Conservation (phyloP, 202 grass and related monocot genomes). For the Hordeum pubiflorum region DNA sequence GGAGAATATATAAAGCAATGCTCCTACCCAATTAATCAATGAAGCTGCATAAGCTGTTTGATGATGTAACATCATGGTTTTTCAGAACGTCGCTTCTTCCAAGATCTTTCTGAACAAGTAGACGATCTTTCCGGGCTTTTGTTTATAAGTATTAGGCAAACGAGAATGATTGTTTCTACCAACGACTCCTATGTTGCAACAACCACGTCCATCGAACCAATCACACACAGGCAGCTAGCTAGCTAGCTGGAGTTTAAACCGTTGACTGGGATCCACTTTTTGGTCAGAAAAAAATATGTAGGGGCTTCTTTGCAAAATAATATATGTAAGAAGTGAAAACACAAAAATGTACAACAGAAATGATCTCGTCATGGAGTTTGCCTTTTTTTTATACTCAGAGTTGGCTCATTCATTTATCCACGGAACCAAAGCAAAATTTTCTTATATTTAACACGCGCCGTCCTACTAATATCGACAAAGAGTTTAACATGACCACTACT, state of each 20-base stretch:
- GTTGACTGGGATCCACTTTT: background rate
- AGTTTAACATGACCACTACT: too few relatives aligned
- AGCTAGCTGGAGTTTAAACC: background rate
- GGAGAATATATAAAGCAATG: background rate
- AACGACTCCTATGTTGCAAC: background rate
- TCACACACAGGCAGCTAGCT: too few relatives aligned
- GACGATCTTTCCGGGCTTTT: background rate
- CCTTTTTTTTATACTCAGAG: too few relatives aligned
- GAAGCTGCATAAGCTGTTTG: background rate
- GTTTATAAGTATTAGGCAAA: background rate
- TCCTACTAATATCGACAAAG: too few relatives aligned
- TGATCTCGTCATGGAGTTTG: too few relatives aligned
- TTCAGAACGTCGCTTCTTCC: background rate
- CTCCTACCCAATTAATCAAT: background rate
- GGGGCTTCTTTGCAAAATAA: too few relatives aligned
- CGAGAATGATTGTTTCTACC: background rate
- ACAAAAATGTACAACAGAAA: too few relatives aligned
- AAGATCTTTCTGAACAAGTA: background rate
- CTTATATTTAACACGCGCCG: too few relatives aligned
- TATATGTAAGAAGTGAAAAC: too few relatives aligned
- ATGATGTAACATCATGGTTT: background rate
- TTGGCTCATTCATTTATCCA: too few relatives aligned
- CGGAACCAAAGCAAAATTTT: too few relatives aligned
- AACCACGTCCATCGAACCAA: background rate
- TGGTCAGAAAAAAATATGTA: background rate